These are phyloP conservation scores for Haematococcus lacustris DNA, from an alignment of 139 green algal genomes.

Conservation along the genomic window DNA sequence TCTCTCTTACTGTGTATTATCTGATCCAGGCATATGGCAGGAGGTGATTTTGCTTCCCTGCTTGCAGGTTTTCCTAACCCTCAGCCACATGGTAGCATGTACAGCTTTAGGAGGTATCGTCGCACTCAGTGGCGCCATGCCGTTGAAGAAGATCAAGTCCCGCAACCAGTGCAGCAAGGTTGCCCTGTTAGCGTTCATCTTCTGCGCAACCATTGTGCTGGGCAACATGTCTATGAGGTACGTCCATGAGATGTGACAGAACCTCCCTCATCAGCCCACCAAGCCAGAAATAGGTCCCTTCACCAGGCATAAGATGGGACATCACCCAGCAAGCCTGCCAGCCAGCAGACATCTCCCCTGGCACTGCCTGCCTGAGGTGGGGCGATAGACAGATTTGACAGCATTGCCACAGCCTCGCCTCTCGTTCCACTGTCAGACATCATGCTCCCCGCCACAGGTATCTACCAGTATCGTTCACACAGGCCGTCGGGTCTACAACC, in stretches of 20 bases:
- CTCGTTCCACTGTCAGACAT: too few relatives aligned
- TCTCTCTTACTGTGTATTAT: background rate
- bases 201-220: constrained; percentile 82
- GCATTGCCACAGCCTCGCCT: background rate
- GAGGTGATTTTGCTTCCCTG: background rate
- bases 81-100: constrained; percentile 90
- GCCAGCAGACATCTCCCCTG: too few relatives aligned
- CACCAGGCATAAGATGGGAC: too few relatives aligned
- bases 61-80: constrained; percentile 80
- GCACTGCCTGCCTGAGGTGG: too few relatives aligned
- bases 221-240: constrained; percentile 81
- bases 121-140: constrained; percentile 46
- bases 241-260: constrained; percentile 32
- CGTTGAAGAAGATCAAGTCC: constrained; percentile 55
- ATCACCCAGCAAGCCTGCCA: too few relatives aligned
- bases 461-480: constrained; percentile 89
- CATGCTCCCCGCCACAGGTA: constrained; percentile 2
- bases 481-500: constrained; percentile 80
- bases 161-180: constrained; percentile 71
- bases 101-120: constrained; percentile 48
- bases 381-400: too few relatives aligned
- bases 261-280: too few relatives aligned
- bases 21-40: background rate
- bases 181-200: constrained; percentile 66
- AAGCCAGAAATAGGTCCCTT: too few relatives aligned